Evolutionary conservation across 2,329 filamentous ascomycete species (phyloP), one percentile per base, ranked within the genome.

Genomic region (Tolypocladium amazonense): DNA sequence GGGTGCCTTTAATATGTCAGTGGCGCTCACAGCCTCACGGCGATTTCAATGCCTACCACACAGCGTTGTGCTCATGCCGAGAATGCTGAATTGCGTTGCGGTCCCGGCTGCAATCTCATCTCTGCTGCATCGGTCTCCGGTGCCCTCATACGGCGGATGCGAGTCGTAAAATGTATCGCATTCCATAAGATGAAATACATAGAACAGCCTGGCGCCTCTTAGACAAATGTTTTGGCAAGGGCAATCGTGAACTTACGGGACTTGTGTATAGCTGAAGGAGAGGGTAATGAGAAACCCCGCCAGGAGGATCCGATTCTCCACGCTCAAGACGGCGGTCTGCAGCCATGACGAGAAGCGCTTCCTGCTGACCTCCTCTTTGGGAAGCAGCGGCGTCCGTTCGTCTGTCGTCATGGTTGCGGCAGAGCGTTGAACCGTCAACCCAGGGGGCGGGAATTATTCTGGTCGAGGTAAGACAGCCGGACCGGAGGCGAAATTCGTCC

Each of bases 141-240:
- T 65, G 1, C 77, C 78, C 12, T 72, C 65, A 56, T 75, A 81
- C 0, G 79, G 77, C 15, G 81, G 77, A 65, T 88, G 81, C 2
- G 75, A 75, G 41, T 78, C 74, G 71, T 89, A 90, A 69, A 85
- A 90, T 57, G 81, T 79, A 59, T 90, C 84, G 71, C 88, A 90
- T 56, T 84, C 85, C 86, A 90, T 89, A 1, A 88, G 69, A 60
- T 85, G 84, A 65, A 90, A 89, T 30, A 87, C 84, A 70, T 87
- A 88, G 54, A 88, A 73, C 5, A 81, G 71, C 4, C 78, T 76
- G 15, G 11, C 1, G 18, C 27, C 18, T 53, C 15, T 53, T 33
- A 52, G 47, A 52, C 2, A n/a, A 33, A 18, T 52, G 47, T 3
- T 2, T 30, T 20, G 1, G 15, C 20, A 27, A 3, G 45, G 20